Evolutionary conservation across 345 rosid species (phyloP), one percentile per base, ranked within the genome.

Genomic region (Nephelium lappaceum): DNA sequence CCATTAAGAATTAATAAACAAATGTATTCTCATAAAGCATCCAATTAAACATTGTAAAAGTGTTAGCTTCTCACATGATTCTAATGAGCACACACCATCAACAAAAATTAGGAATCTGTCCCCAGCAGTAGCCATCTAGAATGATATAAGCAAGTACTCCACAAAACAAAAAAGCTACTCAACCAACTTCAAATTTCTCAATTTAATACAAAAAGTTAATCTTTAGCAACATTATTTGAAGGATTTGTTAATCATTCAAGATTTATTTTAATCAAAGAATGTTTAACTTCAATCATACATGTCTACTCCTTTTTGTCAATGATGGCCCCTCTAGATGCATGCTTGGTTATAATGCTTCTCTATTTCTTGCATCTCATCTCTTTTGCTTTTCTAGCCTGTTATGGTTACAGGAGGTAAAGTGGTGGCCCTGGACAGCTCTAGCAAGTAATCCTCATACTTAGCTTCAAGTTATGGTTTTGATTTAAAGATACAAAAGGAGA

Each of bases 401-500:
- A 21, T 24, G 67, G 78, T 53, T 71, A 27, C 67, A 60, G 75
- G 63, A 53, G 67, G 61, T 25, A 62, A 67, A 16, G 62, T 53
- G 78, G 77, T 82, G 87, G 82, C 78, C 87, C 79, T 71, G 49
- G 82, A 82, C 85, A 85, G 85, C 86, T 84, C 77, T 73, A 58
- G 43, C 47, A 24, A 53, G 64, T 38, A 76, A 67, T 68, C 11
- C 18, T 65, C 77, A 78, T 74, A 38, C 77, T 80, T 86, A 71
- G 88, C 90, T 79, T 80, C 77, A 90, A 87, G 72, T 42, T 88
- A 83, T 86, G 92, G 87, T 82, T 87, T 85, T 75, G 65, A 76
- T 87, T 87, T 83, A 88, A 88, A 89, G 90, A 86, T 24, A 72
- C 65, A 79, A 79, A 84, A 83, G 76, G 55, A 21, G 42, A 18